These are phyloP conservation scores for Vigna nakashimae DNA, from an alignment of 306 rosid species.

Conservation along the genomic window DNA sequence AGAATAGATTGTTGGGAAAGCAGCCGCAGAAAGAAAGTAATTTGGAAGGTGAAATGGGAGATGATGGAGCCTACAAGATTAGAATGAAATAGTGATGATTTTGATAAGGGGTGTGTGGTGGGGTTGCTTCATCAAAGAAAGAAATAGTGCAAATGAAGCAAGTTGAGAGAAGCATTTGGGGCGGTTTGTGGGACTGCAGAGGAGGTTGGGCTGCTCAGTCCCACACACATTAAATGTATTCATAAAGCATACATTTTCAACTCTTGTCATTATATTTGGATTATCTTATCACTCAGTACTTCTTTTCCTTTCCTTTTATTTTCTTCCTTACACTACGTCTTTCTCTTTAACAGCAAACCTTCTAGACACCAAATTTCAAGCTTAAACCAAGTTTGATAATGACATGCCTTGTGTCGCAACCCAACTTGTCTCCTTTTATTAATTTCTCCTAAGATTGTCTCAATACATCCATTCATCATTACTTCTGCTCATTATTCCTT, in stretches of 20 bases:
- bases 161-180: constrained; percentile 62
- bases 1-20: constrained; percentile 57
- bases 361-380: constrained; percentile 50
- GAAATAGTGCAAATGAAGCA: constrained; percentile 81
- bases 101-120: constrained; percentile 63
- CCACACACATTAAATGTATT: constrained; percentile 67
- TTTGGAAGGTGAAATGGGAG: constrained; percentile 51
- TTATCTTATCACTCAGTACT: constrained; percentile 7
- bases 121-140: constrained; percentile 81
- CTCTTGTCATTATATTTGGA: constrained; percentile 49
- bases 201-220: constrained; percentile 60
- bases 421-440: constrained; percentile 48
- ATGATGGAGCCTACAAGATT: constrained; percentile 44
- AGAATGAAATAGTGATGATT: constrained; percentile 48
- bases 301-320: neutral
- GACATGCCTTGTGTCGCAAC: constrained; percentile 58
- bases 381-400: constrained; percentile 47
- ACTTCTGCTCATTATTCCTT: constrained; percentile 47
- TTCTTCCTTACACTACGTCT: constrained; percentile 7
- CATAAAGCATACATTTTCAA: constrained; percentile 55
- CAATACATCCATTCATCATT: constrained; percentile 52
- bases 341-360: constrained; percentile 39
- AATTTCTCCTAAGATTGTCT: constrained; percentile 44
- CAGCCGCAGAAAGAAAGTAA: constrained; percentile 54
- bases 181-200: constrained; percentile 90